Evolutionary conservation across 352 stramenopile genomes (phyloP), one percentile per base, ranked within the genome.

Genomic region (Phytophthora tentaculata): DNA sequence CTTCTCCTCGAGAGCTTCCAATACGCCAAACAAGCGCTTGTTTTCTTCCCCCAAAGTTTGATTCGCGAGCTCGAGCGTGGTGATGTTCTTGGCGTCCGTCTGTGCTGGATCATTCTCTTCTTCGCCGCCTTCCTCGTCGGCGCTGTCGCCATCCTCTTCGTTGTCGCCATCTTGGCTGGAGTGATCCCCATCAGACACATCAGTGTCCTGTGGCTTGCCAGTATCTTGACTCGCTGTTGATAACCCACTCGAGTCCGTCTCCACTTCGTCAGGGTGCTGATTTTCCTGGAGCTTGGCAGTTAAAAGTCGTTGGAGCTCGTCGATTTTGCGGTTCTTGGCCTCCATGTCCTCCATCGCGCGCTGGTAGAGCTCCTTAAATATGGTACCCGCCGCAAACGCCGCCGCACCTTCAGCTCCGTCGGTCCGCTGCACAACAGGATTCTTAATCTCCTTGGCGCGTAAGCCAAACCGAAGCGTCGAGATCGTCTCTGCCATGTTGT

Each of bases 391-490:
- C 13, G 64, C 73, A 32, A 67, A 69, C 0, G 55, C 64, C 3
- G 65, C 67, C 19, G 24, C 44, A 32, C 64, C 58, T 52, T 76
- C 56, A 43, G 60, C 54, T 35, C 65, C 23, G 16, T 87, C 79
- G 24, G 71, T 70, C 41, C 88, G 78, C 29, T 81, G 69, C 9
- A 84, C 61, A 22, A 88, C 74, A 1, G 82, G 82, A 59, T 95
- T 95, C 56, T 93, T 92, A 56, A 95, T 93, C 47, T 92, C 85
- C 58, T 93, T 92, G 0, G 86, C 86, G 13, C 85, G 81, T 48
- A 89, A 57, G 0, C 84, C 86, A 43, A 93, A 95, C 2, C 83
- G 76, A 35, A 94, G 62, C 10, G 86, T 94, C 7, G 84, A 92
- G 23, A 94, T 91, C 5, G 86, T 94, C 58, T 94, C 86, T 0